A percentile compares a stretch with the other conserved stretches of the same genome.
These are phyloP conservation scores for Schizophyllum amplum DNA, from an alignment of 1,284 basidiomycete genomes.

Conservation along the genomic window DNA sequence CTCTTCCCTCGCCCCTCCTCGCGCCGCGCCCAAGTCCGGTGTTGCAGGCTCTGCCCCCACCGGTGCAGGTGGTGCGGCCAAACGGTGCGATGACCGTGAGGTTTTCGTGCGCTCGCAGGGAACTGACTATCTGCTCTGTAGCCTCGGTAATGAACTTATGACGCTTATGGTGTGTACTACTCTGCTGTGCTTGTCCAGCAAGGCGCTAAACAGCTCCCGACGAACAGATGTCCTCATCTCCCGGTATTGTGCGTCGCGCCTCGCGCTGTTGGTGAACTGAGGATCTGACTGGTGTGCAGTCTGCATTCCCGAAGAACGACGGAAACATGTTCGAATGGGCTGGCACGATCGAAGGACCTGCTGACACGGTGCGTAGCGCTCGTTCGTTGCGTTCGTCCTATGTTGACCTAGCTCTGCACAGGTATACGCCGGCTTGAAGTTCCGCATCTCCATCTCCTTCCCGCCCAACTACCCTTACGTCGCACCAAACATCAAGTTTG, in stretches of 20 bases:
- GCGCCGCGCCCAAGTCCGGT: conserved; percentile 46
- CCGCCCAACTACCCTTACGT: conserved; percentile 81
- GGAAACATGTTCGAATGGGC: conserved; percentile 79
- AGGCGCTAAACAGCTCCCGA: not conserved
- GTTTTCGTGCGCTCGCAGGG: conserved; percentile 6
- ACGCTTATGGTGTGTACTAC: conserved; percentile 61
- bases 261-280: conserved; percentile 17
- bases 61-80: conserved; percentile 67
- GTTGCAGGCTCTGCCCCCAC: conserved; percentile 43
- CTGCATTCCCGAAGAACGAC: conserved; percentile 78
- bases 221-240: conserved; percentile 72
- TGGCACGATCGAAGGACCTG: conserved; percentile 74
- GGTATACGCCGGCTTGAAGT: conserved; percentile 71
- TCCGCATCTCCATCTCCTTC: conserved; percentile 75
- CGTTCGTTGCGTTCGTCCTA: not conserved
- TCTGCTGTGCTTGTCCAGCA: conserved; percentile 1
- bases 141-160: conserved; percentile 77
- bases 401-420: conserved; percentile 20
- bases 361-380: conserved; percentile 54
- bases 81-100: conserved; percentile 42
- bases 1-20: conserved; percentile 51
- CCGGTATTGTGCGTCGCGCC: conserved; percentile 56
- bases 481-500: conserved; percentile 72
- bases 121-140: conserved; percentile 19
- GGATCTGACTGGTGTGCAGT: conserved; percentile 33